phyloP scores from a whole-genome alignment of 768 basidiomycete species.

The Udeniomyces megalosporus region DNA sequence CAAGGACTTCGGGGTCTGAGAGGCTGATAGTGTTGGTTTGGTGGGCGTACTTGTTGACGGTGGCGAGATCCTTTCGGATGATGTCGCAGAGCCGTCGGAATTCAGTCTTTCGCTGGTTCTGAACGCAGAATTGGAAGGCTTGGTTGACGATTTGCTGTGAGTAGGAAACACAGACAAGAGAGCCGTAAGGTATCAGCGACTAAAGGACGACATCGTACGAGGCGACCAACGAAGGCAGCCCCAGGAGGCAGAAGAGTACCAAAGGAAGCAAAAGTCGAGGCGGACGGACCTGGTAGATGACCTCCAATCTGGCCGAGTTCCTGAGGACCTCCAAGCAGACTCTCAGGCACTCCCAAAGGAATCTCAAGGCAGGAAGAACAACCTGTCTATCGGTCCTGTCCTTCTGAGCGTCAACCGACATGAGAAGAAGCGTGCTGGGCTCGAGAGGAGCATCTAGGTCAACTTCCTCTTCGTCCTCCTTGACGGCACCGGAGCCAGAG shows the following conservation, averaged over 20 bases:
- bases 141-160: slow-evolving; percentile 80
- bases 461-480: slow-evolving; percentile 45
- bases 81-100: slow-evolving; percentile 95
- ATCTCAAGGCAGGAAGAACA: slow-evolving; percentile 94
- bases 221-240: too few relatives aligned
- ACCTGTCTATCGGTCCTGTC: slow-evolving; percentile 87
- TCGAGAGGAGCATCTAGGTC: slow-evolving; percentile 16
- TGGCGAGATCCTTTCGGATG: slow-evolving; percentile 79
- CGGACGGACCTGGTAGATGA: slow-evolving; percentile 69
- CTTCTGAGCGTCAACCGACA: slow-evolving; percentile 38
- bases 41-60: slow-evolving; percentile 86
- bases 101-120: slow-evolving; percentile 84
- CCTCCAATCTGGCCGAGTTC: slow-evolving; percentile 81
- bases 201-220: background rate
- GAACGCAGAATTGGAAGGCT: slow-evolving; percentile 92
- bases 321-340: slow-evolving; percentile 90
- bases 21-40: slow-evolving; percentile 91
- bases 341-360: slow-evolving; percentile 97
- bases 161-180: background rate
- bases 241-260: background rate
- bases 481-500: slow-evolving; percentile 57
- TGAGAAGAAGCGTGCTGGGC: slow-evolving; percentile 13
- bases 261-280: background rate
- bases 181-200: background rate
- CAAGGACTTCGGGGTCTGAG: slow-evolving; percentile 81